phyloP scores from a whole-genome alignment of 495 filamentous ascomycete species.

The Hypoxylon perforatum region DNA sequence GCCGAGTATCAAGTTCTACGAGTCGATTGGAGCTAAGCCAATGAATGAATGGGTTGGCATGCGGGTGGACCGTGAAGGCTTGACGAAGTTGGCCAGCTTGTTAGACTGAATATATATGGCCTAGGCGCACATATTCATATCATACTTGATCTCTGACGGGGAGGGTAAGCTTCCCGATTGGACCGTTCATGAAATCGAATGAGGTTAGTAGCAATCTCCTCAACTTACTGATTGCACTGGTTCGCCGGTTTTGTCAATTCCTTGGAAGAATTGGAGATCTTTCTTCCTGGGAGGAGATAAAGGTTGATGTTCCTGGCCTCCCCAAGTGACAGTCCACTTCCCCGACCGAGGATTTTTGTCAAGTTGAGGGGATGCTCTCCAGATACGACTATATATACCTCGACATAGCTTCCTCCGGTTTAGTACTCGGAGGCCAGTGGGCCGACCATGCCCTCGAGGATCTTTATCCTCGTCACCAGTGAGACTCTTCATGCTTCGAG shows the following conservation, averaged over 20 bases:
- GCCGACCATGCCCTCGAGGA: constrained; percentile 43
- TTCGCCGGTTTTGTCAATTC: constrained; percentile 25
- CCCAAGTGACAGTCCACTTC: constrained; percentile 53
- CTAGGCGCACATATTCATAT: not conserved
- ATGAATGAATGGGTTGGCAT: constrained; percentile 93
- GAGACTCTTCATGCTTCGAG: constrained; percentile 47
- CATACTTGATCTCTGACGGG: not conserved
- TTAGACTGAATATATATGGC: constrained; percentile 45
- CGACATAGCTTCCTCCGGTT: constrained; percentile 37
- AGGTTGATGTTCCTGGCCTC: constrained; percentile 11
- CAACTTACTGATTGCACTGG: constrained; percentile 1
- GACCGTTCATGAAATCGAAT: not conserved
- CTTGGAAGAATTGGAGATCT: constrained; percentile 47
- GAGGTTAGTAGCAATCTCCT: not conserved
- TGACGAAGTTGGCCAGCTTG: constrained; percentile 68
- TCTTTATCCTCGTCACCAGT: constrained; percentile 51
- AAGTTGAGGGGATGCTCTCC: constrained; percentile 47
- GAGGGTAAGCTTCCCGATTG: not conserved
- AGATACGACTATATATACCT: constrained; percentile 48
- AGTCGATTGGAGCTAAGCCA: constrained; percentile 78
- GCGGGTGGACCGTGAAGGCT: constrained; percentile 81
- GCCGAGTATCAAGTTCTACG: constrained; percentile 89
- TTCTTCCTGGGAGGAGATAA: constrained; percentile 25
- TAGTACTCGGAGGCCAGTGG: constrained; percentile 44
- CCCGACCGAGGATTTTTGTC: constrained; percentile 35